Conservation (phyloP, 345 rosid species). For the Dipteronia sinensis region DNA sequence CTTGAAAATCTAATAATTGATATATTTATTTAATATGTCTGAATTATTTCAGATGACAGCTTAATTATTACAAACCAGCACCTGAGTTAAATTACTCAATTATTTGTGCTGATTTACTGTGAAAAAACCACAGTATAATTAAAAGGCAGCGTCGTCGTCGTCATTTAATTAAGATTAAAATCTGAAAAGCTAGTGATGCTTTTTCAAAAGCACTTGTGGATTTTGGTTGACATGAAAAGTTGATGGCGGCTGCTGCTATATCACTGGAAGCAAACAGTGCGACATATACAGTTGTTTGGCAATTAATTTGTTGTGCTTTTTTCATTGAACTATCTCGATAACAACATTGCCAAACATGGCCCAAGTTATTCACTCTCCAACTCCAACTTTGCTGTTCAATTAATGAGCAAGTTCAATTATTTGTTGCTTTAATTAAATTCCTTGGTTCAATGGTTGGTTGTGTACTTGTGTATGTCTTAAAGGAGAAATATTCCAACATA, state of each 20-base stretch:
- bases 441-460: too few species aligned
- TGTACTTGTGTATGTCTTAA: too few species aligned
- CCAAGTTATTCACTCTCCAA: background rate
- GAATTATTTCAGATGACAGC: background rate
- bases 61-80: background rate
- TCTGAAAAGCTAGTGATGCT: too few species aligned
- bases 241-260: background rate
- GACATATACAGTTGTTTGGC: slow-evolving; percentile 16
- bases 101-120: background rate
- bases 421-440: too few species aligned
- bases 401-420: too few species aligned
- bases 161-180: too few species aligned
- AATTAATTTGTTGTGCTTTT: slow-evolving; percentile 12
- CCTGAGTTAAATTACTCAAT: background rate
- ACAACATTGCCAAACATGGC: background rate
- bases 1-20: background rate
- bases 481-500: too few species aligned
- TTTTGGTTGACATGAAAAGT: background rate
- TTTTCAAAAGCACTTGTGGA: background rate
- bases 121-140: too few species aligned
- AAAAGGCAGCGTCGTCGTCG: too few species aligned
- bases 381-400: background rate
- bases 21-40: too few species aligned
- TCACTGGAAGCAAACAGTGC: slow-evolving; percentile 5
- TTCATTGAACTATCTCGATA: slow-evolving; percentile 6